Base-by-base conservation (phyloP, 148 eudicot species). In the Heliamphora exappendiculata region DNA sequence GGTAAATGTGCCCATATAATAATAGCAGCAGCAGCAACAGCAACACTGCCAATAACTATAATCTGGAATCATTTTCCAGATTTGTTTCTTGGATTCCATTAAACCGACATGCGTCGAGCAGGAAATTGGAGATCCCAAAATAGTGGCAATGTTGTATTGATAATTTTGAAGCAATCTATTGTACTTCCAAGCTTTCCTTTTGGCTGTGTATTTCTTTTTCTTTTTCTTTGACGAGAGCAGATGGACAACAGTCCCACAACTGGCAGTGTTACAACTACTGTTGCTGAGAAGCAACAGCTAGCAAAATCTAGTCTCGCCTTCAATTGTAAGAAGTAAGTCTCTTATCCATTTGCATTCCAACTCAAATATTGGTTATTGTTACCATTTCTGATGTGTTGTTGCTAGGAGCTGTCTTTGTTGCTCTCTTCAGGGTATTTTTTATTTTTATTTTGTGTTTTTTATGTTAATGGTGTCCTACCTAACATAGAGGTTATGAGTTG, bases 181-280 rank as follows among this genome's bases (percentile, higher is more conserved):
- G 41, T 58, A 53, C 74, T 49, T 39, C 39, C 24, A 39, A 39
- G 72, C 51, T 53, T 55, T 71, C 37, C 54, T 33, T n/a, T 76
- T 36, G 72, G 66, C 36, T 63, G 17, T 44, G 31, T 20, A 44
- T 26, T 34, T 31, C 20, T 39, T 51, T 19, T 26, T 66, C 65
- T 76, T 42, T 68, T 65, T 42, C 67, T 29, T 78, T 5, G 16
- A n/a, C n/a, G n/a, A n/a, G n/a, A 81, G 83, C 88, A 95, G 98
- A 87, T 91, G 97, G 97, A 95, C 78, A 85, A 76, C 73, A 92
- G 96, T 72, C 98, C 98, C 55, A 95, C 97, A 63, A 92, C 97
- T 74, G 98, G 98, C 78, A 95, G 98, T 47, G 96, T 95, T 66
- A 77, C 89, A 28, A 87, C 92, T 58, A 87, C 97, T 20, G 89